Conservation (phyloP, 1,284 basidiomycete genomes). For the Golubevia sp. region DNA sequence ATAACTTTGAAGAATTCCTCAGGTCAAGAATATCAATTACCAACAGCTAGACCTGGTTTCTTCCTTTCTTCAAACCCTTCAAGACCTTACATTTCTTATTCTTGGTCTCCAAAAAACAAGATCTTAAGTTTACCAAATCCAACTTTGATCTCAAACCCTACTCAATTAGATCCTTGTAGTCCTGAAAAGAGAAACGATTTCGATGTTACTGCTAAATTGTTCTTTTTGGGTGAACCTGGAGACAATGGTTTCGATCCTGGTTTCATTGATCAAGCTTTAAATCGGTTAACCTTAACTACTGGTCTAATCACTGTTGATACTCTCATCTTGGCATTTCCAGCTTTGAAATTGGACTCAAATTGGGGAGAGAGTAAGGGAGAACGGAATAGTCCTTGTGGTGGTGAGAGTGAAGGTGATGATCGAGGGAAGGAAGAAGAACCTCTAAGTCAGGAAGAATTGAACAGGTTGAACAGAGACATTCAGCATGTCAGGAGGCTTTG, state of each 20-base stretch:
- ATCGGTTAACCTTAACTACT: constrained; percentile 29
- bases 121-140: constrained; percentile 38
- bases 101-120: constrained; percentile 13
- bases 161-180: constrained; percentile 32
- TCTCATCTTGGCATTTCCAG: constrained; percentile 32
- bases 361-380: too few relatives aligned
- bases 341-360: constrained; percentile 20
- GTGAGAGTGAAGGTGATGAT: too few relatives aligned
- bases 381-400: too few relatives aligned
- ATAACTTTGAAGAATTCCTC: neutral
- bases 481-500: constrained; percentile 6
- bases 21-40: neutral
- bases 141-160: constrained; percentile 31
- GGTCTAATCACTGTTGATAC: constrained; percentile 45
- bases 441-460: too few relatives aligned
- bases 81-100: constrained; percentile 41
- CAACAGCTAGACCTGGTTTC: constrained; percentile 20
- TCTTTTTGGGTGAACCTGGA: constrained; percentile 22
- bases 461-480: neutral
- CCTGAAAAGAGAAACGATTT: constrained; percentile 29
- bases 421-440: too few relatives aligned
- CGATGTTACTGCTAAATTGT: constrained; percentile 53
- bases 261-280: constrained; percentile 35
- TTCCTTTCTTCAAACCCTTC: constrained; percentile 20
- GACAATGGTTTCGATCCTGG: constrained; percentile 1